Evolutionary conservation across 768 basidiomycete genomes (phyloP), one percentile per base, ranked within the genome.

Genomic region (Chiua virens): DNA sequence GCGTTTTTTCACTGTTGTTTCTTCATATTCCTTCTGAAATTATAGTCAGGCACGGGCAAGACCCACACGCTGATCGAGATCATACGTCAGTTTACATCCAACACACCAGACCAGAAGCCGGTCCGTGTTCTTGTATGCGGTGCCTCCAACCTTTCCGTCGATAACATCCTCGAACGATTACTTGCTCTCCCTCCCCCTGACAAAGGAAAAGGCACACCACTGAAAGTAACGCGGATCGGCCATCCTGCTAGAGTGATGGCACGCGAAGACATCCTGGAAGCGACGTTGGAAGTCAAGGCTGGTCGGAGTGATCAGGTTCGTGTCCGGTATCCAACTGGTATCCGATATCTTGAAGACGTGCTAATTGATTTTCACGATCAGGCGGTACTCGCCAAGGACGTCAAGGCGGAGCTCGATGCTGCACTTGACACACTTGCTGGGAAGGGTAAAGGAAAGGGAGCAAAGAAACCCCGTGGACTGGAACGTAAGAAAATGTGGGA

Each of bases 1-100:
- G 34, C 34, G 30, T 27, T 28, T 9, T 18, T 14, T 43, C 8
- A 1, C 14, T 22, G n/a, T n/a, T n/a, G n/a, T 30, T 10, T 5
- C 4, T 10, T 10, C 14, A 17, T 8, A 6, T 18, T 22, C 36
- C 38, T 11, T 27, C 30, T 7, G 32, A 55, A 22, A 9, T n/a
- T 20, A 11, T 42, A 10, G 45, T 37, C 46, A 85, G 86, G 90
- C 52, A 96, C 94, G 3, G 96, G 96, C 8, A 98, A 98, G 75
- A 99, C 96, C 0, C 90, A 93, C 58, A 97, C 96, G 0, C 77
- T 99, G 17, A 87, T 98, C 30, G 96, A 99, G 68, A 80, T 97
- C 45, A 90, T 98, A 52, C 84, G 90, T 25, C 95, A 98, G 61
- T 71, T 94, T 21, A 82, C 84, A 2, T 72, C 77, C 5, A 73